Conservation (phyloP, 2,329 filamentous ascomycete genomes). For the Fusarium solani-melongenae region DNA sequence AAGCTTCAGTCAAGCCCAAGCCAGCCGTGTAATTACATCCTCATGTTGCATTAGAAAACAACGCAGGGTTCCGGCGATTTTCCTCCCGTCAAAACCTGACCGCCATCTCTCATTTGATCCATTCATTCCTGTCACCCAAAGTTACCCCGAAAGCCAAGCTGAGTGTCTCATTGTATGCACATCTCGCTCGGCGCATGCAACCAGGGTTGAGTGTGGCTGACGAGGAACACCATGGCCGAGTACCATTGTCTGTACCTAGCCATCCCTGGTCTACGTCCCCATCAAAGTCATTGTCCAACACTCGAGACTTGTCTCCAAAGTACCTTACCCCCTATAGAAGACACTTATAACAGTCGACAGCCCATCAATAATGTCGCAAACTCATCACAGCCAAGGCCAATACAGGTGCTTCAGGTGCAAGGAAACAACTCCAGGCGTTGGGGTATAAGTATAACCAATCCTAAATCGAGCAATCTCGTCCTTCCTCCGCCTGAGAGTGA, state of each 20-base stretch:
- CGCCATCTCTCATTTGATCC: background rate
- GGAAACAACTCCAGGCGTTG: slow-evolving; percentile 43
- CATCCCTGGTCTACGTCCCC: background rate
- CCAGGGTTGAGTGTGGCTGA: background rate
- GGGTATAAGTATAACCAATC: slow-evolving; percentile 44
- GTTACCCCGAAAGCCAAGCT: background rate
- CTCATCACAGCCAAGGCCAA: slow-evolving; percentile 3
- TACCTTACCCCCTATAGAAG: background rate
- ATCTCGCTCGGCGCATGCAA: background rate
- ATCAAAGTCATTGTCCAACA: background rate
- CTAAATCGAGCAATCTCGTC: slow-evolving; percentile 39
- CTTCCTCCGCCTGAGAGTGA: slow-evolving; percentile 23
- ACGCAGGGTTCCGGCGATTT: background rate
- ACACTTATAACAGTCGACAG: background rate
- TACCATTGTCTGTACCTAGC: background rate
- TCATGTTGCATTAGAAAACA: background rate
- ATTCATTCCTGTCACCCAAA: background rate
- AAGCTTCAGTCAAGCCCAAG: background rate
- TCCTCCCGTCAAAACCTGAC: background rate
- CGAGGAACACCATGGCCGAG: background rate
- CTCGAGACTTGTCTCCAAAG: background rate
- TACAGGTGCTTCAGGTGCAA: slow-evolving; percentile 9
- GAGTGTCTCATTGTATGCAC: background rate
- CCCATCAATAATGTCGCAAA: background rate
- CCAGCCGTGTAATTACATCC: background rate